These are phyloP conservation scores for Ogataea paraovalis DNA, from an alignment of 805 yeast species.

Conservation along the genomic window DNA sequence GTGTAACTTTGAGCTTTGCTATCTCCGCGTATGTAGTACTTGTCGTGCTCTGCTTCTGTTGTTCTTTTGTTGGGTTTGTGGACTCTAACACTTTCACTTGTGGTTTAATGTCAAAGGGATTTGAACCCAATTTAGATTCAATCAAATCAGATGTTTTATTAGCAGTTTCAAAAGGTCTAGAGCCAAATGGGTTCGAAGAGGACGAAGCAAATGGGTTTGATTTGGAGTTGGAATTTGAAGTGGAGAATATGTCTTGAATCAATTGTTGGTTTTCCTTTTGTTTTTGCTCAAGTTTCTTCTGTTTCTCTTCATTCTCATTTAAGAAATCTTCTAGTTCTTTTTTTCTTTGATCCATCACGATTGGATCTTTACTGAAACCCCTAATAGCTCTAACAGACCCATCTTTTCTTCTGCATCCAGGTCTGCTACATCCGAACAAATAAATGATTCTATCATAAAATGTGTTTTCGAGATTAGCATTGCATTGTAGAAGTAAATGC, in stretches of 20 bases:
- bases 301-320: conserved; percentile 39
- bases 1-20: conserved; percentile 21
- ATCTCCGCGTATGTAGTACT: conserved; percentile 19
- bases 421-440: conserved; percentile 66
- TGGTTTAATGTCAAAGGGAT: too few species aligned
- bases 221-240: background rate
- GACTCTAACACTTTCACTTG: conserved; percentile 15
- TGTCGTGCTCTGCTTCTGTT: conserved; percentile 1
- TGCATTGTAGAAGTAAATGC: conserved; percentile 74
- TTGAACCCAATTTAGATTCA: conserved; percentile 3
- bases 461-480: conserved; percentile 68
- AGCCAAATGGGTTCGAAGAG: conserved; percentile 23
- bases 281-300: conserved; percentile 39
- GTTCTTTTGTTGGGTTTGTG: conserved; percentile 4
- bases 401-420: conserved; percentile 59
- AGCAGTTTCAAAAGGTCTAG: too few species aligned
- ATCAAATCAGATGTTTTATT: conserved; percentile 29
- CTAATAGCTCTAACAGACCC: conserved; percentile 77
- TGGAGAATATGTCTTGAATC: conserved; percentile 30
- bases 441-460: conserved; percentile 80
- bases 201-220: conserved; percentile 30
- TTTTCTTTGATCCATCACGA: conserved; percentile 37
- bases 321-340: conserved; percentile 37
- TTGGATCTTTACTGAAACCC: conserved; percentile 64
- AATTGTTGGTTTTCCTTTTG: conserved; percentile 37